These are phyloP conservation scores for Pouteria campechiana DNA, from an alignment of 179 eudicot genomes.

Conservation along the genomic window DNA sequence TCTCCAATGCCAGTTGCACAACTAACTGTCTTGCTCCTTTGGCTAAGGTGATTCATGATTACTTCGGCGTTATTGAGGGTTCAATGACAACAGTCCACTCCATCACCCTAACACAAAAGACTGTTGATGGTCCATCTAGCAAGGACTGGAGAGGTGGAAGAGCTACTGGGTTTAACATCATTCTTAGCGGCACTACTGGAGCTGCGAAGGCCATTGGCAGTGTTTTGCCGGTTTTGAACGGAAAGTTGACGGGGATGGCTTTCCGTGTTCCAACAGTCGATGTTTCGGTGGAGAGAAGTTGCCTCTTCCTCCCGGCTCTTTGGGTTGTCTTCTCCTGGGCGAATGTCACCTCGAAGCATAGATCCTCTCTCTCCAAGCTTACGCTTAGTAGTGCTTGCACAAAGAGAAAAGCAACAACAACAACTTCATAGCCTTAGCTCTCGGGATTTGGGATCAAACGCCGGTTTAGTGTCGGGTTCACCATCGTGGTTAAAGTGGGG, in stretches of 20 bases:
- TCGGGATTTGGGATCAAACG: no score
- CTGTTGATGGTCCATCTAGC: conserved; percentile 69
- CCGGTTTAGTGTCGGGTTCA: no score
- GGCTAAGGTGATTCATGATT: conserved; percentile 48
- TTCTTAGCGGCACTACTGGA: conserved; percentile 59
- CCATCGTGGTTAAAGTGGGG: no score
- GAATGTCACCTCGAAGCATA: no score
- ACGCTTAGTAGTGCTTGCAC: no score
- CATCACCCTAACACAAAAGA: conserved; percentile 61
- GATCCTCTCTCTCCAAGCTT: no score
- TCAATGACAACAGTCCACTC: conserved; percentile 73
- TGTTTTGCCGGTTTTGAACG: conserved; percentile 43
- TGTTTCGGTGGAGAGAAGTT: conserved; percentile 53
- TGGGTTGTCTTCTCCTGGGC: no score
- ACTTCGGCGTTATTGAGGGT: conserved; percentile 58
- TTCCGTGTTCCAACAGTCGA: conserved; percentile 53
- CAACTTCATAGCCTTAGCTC: no score
- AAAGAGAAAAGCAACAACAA: no score
- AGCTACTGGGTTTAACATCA: conserved; percentile 59
- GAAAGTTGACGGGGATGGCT: conserved; percentile 57
- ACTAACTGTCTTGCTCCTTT: conserved; percentile 58
- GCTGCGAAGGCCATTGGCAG: conserved; percentile 67
- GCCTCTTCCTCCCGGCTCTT: no score
- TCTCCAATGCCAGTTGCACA: conserved; percentile 64
- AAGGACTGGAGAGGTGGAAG: conserved; percentile 84